A percentile compares a stretch with the other conserved stretches of the same genome.
Evolutionary conservation across 1,139 yeast genomes (phyloP).

Genomic region (Zygoascus hellenicus): DNA sequence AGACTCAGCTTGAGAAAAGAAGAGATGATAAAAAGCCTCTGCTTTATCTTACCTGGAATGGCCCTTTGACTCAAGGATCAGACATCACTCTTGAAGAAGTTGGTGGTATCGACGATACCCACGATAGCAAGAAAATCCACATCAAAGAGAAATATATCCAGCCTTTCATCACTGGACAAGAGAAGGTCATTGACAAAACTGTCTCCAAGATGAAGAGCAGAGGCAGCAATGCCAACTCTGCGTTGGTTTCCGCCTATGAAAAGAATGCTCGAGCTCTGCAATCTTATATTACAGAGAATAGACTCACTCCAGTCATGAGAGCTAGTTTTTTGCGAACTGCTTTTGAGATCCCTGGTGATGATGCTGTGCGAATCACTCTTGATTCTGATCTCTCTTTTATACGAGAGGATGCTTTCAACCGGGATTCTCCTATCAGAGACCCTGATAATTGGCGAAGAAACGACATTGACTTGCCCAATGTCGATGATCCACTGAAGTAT

Average conservation of each 20-base stretch:
- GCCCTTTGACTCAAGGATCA: constrained; percentile 68
- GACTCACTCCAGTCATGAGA: constrained; percentile 80
- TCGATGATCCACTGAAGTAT: constrained; percentile 61
- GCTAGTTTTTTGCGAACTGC: constrained; percentile 89
- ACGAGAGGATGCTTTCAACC: constrained; percentile 85
- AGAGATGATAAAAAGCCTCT: constrained; percentile 58
- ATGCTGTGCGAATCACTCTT: constrained; percentile 78
- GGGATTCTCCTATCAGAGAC: constrained; percentile 80
- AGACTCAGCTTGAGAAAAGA: constrained; percentile 62
- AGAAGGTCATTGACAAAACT: constrained; percentile 43
- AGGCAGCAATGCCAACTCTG: constrained; percentile 41
- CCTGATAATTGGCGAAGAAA: constrained; percentile 88
- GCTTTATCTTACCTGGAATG: constrained; percentile 86
- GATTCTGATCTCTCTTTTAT: constrained; percentile 85
- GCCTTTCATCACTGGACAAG: constrained; percentile 47
- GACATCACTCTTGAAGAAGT: constrained; percentile 72
- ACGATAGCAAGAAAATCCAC: constrained; percentile 39
- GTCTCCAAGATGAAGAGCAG: constrained; percentile 51
- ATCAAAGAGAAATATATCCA: constrained; percentile 76
- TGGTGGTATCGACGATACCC: constrained; percentile 31
- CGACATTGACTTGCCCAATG: constrained; percentile 71
- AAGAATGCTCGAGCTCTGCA: constrained; percentile 55
- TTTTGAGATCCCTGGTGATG: constrained; percentile 97
- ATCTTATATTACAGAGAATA: constrained; percentile 55
- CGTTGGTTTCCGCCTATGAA: constrained; percentile 47